Evolutionary conservation across 176 grass and related monocot species (phyloP), one percentile per base, ranked within the genome.

Genomic region (Phoenix roebelenii): DNA sequence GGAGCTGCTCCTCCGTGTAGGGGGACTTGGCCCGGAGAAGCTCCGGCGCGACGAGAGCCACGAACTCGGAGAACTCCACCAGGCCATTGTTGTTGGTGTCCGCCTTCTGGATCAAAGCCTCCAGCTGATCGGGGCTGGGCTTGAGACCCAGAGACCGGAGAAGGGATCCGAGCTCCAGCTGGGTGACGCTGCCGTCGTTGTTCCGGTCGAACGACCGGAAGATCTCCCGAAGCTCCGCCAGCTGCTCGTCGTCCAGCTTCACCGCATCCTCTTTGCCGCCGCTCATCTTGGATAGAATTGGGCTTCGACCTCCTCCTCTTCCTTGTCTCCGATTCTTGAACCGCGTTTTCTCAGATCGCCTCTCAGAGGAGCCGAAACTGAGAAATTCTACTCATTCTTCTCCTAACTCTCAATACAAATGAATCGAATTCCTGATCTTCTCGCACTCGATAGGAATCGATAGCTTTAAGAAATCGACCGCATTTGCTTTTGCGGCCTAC

Each of bases 31-130:
- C 76, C 7, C 70, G 54, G 44, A 97, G 66, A 65, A 97, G 72
- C 16, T 91, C 81, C 4, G 92, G 87, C 3, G 87, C 72, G 23
- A 90, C 87, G 66, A 97, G 74, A 5, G 81, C 58, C 3, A 97
- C 76, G 65, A 97, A 97, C 79, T 91, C 92, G 64, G 81, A 96
- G 80, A 96, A 96, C 75, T 96, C 92, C 49, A 97, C 75, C 66
- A 97, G 81, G 50, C 92, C 87, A 50, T 85, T 91, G 61, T 84
- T 82, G 71, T 91, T 91, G 51, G 72, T 83, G 80, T 97, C 87
- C 25, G 81, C 87, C 39, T 63, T 77, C 49, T 81, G 70, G 69
- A 97, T 91, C 69, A 97, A 72, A 23, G 75, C 61, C 22, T 91
- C 84, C 28, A 97, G 76, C 62, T 97, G 72, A 54, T 88, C 78